These are phyloP conservation scores for Capsella rubella DNA, from an alignment of 441 rosid species.

Conservation along the genomic window DNA sequence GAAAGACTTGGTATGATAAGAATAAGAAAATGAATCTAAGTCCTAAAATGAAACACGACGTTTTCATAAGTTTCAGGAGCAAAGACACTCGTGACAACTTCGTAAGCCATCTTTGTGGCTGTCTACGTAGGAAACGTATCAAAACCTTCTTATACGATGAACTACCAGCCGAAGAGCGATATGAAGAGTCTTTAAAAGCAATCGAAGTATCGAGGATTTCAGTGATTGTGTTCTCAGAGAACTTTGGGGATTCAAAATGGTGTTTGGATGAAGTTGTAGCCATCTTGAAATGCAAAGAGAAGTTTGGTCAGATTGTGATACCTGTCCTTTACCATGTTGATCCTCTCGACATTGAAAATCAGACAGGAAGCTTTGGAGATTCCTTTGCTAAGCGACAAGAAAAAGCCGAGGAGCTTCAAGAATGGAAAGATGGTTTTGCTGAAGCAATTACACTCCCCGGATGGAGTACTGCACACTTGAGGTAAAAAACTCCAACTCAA, in stretches of 20 bases:
- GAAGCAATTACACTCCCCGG: conserved; percentile 38
- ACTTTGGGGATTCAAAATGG: conserved; percentile 40
- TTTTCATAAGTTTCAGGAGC: conserved; percentile 39
- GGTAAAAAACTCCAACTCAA: conserved; percentile 23
- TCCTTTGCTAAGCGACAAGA: conserved; percentile 13
- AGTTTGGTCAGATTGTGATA: conserved; percentile 41
- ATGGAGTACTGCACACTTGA: conserved; percentile 26
- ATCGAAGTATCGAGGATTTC: conserved; percentile 39
- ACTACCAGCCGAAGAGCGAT: conserved; percentile 21
- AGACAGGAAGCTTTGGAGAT: conserved; percentile 43
- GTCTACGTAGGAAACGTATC: conserved; percentile 33
- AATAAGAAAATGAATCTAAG: not conserved
- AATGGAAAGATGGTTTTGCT: conserved; percentile 24
- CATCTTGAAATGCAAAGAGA: conserved; percentile 40
- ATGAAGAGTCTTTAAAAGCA: conserved; percentile 34
- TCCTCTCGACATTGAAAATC: conserved; percentile 38
- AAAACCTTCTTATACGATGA: conserved; percentile 35
- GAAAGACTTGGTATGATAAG: not conserved
- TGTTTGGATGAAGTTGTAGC: conserved; percentile 47
- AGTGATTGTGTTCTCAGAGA: conserved; percentile 39
- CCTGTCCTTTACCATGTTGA: conserved; percentile 47
- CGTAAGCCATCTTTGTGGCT: conserved; percentile 43
- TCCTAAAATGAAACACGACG: conserved; percentile 35
- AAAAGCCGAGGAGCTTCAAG: conserved; percentile 8
- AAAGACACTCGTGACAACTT: conserved; percentile 42